Base-by-base conservation (phyloP, 2,329 filamentous ascomycete species). In the Calonectria pseudoreteaudii region DNA sequence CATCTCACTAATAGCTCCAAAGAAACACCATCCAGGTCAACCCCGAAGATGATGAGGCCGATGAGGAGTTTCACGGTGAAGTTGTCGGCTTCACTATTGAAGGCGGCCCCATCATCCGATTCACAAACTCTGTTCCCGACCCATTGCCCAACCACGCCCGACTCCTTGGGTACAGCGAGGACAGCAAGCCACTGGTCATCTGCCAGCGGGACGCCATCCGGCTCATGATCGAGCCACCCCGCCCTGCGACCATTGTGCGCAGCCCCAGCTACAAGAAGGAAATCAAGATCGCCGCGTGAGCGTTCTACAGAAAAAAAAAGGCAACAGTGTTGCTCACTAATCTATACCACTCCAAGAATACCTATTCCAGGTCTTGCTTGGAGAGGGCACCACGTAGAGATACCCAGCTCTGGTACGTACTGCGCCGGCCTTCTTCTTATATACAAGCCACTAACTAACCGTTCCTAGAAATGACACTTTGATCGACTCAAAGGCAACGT, bases 41-140 rank as follows among this genome's bases (percentile, higher is more conserved):
- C 60, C 77, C 77, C 14, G 82, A 62, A 23, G 56, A 85, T 34
- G 82, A 85, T 13, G 83, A 83, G 5, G 78, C 81, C 4, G 81
- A 83, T 34, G 81, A 81, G 9, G 82, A 83, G 1, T 75, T 80
- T 30, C 79, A 81, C 8, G 84, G 78, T 56, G 80, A 85, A 31
- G 84, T 88, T 5, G 81, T 89, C 53, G 87, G 87, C 49, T 86
- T 87, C 76, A 87, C 86, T 2, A 81, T 87, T 13, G 83, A 86
- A 6, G 87, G 87, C 18, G 86, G 85, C 3, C 87, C 87, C 3
- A 88, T 89, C 66, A 77, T 89, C n/a, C 84, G 84, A 23, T 87
- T 88, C 71, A 81, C 77, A 44, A 80, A 84, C n/a, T 78, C 85
- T 0, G 76, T 83, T 7, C 81, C 82, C 10, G 77, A 81, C 28